phyloP scores from a whole-genome alignment of 441 rosid species.

The Omphalea diandra region DNA sequence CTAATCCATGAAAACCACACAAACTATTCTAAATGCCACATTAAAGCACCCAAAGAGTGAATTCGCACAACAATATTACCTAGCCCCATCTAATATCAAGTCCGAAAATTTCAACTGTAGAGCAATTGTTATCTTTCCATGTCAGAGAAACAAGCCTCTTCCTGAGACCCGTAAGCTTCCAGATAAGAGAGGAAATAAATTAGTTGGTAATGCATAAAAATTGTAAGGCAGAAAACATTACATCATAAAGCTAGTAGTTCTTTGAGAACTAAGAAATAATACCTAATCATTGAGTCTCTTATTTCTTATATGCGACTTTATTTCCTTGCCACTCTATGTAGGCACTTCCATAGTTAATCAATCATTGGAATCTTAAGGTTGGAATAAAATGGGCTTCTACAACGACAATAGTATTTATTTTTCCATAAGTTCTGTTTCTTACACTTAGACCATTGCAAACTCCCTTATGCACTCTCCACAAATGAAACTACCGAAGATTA shows the following conservation, averaged over 20 bases:
- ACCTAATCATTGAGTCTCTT: neutral
- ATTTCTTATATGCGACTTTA: neutral
- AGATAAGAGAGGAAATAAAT: slow-evolving; percentile 22
- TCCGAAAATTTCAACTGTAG: slow-evolving; percentile 85
- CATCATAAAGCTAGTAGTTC: neutral
- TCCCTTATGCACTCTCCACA: neutral
- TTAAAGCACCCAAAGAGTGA: neutral
- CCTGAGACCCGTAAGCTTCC: slow-evolving; percentile 77
- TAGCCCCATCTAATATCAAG: slow-evolving; percentile 99
- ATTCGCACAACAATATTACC: slow-evolving; percentile 42
- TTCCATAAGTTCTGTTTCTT: neutral
- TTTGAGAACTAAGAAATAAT: neutral
- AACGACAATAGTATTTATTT: neutral
- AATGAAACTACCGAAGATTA: neutral
- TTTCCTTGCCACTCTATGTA: neutral
- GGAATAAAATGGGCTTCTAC: neutral
- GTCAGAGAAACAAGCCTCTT: slow-evolving; percentile 61
- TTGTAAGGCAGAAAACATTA: neutral
- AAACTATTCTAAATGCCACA: neutral
- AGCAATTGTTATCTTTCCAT: slow-evolving; percentile 51
- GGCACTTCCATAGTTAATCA: neutral
- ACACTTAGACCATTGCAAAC: neutral
- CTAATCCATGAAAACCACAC: too few species aligned
- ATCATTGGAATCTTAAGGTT: neutral
- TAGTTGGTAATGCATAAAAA: slow-evolving; percentile 9